Evolutionary conservation across 257 asterid genomes (phyloP), one percentile per base, ranked within the genome.

Genomic region (Nicotiana noctiflora): DNA sequence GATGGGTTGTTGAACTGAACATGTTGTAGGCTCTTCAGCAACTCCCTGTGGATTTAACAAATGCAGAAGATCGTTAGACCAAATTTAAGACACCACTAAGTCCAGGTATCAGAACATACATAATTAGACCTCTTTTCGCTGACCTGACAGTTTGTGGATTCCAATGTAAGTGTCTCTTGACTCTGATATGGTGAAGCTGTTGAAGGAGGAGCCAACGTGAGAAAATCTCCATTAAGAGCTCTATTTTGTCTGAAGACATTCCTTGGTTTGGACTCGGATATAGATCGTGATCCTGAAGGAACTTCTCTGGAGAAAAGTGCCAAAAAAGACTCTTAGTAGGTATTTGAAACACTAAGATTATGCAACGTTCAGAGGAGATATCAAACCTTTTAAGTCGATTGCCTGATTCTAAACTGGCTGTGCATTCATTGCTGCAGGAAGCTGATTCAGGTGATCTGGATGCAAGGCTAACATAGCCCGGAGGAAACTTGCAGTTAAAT

Each of bases 161-260:
- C 88, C 31, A 80, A 70, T 57, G 77, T 84, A 13, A 81, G 77
- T 63, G 83, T 77, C 37, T 85, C 89, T 2, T 8, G 78, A 65
- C 64, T 72, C 5, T 77, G 81, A 18, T 79, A 79, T 7, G 59
- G 72, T 19, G 25, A 59, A 68, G 84, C 46, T 23, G 49, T 63
- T 1, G 83, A 55, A 0, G 98, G 98, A 88, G 97, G 99, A 64
- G 94, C 98, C 88, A 95, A 82, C 3, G 97, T 81, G 75, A 93
- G 93, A 77, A 95, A 93, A 68, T 90, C 93, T 81, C 92, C 94
- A 53, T 82, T 88, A 80, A 89, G 87, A 81, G 55, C 75, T 87
- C 81, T 88, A 25, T 84, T 75, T 56, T 85, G 90, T 52, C 57
- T 55, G 18, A 53, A 55, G 31, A 44, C 79, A 79, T 85, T 87